Evolutionary conservation across 371 early-diverging fungal species (phyloP), one percentile per base, ranked within the genome.

Genomic region (Mucor lusitanicus): DNA sequence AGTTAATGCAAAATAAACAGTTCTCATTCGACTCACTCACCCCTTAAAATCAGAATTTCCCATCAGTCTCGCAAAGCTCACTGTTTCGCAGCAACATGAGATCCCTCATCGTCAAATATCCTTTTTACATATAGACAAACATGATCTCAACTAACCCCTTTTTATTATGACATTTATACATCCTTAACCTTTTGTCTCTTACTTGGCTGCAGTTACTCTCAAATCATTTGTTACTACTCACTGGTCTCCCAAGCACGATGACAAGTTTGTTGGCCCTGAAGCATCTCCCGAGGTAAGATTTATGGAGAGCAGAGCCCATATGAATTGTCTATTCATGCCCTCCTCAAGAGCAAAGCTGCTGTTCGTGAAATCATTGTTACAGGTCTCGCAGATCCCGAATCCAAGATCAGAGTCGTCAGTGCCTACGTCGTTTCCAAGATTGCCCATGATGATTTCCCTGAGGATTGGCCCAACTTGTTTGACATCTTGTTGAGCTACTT

Each of bases 361-460:
- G 77, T 91, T 19, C 80, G 85, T 39, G 82, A 81, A 59, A 64
- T 83, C n/a, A 78, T 86, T 35, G 69, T 89, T 23, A 75, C 71
- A 8, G 88, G 89, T 46, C 74, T 92, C 6, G 74, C 81, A 11
- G 89, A 88, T 70, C 79, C 80, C 6, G 76, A 79, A 50, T 82
- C 72, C n/a, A 82, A 84, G 50, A 90, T 92, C 37, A 80, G 92
- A 35, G 86, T 86, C n/a, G 84, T 85, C 12, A 74, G 82, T 59
- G 97, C 97, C 6, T 92, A 91, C 63, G 91, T 91, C 6, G 85
- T 96, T 4, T 92, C 97, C 17, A 90, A 87, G 64, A 94, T 98
- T 72, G 97, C 96, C 2, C 91, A 91, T 53, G 87, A 91, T 46
- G 98, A 98, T 82, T 97, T 94, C 86, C 96, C 97, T 2, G 97